Evolutionary conservation across 2,329 filamentous ascomycete genomes (phyloP), one percentile per base, ranked within the genome.

Genomic region (Metarhizium sp.): DNA sequence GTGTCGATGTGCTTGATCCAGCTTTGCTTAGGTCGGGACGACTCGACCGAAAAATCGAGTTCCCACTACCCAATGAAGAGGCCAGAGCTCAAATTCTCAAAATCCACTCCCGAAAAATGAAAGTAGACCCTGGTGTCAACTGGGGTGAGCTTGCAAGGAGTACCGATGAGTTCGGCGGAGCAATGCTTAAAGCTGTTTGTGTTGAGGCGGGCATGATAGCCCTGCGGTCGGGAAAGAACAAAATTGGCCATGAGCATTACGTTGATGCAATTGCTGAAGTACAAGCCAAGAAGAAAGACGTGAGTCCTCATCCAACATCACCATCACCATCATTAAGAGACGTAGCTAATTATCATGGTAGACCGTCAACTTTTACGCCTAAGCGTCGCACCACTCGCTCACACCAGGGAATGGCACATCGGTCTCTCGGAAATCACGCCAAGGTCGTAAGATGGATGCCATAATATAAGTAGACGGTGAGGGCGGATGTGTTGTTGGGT

Each of bases 141-240:
- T 99, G 94, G 92, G 82, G 86, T 57, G 94, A 99, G 72, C 72
- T 99, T 75, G 94, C 94, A 7, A 85, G 94, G 67, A 96, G 91
- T 75, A 99, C 94, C 18, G 94, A 99, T 70, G 94, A 99, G 75
- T 99, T 99, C 70, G 94, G 94, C 57, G 94, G 94, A 69, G 94
- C 94, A 58, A 92, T 95, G 84, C 77, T 99, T 64, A 99, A 99
- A 81, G 94, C 94, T 47, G 94, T 99, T 25, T 99, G 94, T 71
- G 94, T 99, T 30, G 94, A 99, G 77, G 94, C 94, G 52, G 94
- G 94, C 69, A 99, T 99, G 94, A 99, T 99, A 75, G 94, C 94
- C 32, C 78, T 99, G 67, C 84, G 94, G 63, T 90, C 87, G 71
- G 94, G 94, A 59, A 92, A 95, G 79, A 91, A 87, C 75, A 96